Evolutionary conservation across 768 basidiomycete genomes (phyloP).

Genomic region (Russula abietina): DNA sequence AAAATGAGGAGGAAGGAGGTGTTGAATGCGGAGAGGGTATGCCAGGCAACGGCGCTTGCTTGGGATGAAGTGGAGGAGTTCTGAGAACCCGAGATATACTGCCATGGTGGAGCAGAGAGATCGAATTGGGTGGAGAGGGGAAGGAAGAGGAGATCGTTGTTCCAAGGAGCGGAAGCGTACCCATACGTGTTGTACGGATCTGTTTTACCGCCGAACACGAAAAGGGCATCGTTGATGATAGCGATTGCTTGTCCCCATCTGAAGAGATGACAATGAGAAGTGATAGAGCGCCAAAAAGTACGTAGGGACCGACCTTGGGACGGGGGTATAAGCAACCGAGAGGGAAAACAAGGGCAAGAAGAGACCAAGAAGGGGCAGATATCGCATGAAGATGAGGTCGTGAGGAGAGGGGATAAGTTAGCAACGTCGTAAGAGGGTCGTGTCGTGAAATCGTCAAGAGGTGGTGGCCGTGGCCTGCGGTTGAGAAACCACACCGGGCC

Average conservation of each 20-base stretch:
- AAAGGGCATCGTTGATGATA: constrained; percentile 52
- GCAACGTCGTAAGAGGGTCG: constrained; percentile 1
- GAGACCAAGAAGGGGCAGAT: not conserved
- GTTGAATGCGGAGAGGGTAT: constrained; percentile 65
- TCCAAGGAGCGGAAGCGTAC: constrained; percentile 70
- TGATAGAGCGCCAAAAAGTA: not conserved
- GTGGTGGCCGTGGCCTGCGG: not conserved
- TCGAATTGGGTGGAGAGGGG: constrained; percentile 56
- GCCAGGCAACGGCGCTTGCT: constrained; percentile 70
- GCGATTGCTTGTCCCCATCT: constrained; percentile 84
- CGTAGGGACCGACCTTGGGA: constrained; percentile 7
- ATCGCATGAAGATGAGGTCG: constrained; percentile 9
- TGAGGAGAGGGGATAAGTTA: not conserved
- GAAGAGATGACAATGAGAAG: not conserved
- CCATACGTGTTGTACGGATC: constrained; percentile 62
- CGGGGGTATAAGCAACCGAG: constrained; percentile 1
- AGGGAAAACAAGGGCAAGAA: not conserved
- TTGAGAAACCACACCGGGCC: not conserved
- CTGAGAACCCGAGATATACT: constrained; percentile 44
- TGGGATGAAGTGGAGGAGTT: constrained; percentile 39
- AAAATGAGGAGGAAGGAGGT: constrained; percentile 53
- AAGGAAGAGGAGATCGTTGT: constrained; percentile 64
- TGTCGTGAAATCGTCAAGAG: not conserved
- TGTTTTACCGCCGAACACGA: constrained; percentile 76
- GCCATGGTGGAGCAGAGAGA: constrained; percentile 62